A percentile compares a stretch with the other conserved stretches of the same genome.
Evolutionary conservation across 495 filamentous ascomycete genomes (phyloP).

Genomic region (Pyrenopolyporus hunteri): DNA sequence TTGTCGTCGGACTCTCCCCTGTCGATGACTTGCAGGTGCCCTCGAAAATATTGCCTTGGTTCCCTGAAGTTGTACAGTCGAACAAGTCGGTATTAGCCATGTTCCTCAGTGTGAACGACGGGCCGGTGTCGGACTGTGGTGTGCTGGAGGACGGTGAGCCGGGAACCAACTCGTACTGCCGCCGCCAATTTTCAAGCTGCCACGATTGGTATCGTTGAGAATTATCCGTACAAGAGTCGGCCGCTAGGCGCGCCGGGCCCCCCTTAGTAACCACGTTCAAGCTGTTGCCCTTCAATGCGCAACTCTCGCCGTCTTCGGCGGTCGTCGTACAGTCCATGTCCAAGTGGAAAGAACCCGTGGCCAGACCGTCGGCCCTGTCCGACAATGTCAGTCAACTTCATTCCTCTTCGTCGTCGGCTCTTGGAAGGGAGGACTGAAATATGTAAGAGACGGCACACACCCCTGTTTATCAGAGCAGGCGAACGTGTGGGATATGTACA

Average conservation of each 20-base stretch:
- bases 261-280: conserved; percentile 35
- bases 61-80: conserved; percentile 36
- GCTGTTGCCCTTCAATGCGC: conserved; percentile 34
- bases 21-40: conserved; percentile 29
- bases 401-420: neutral
- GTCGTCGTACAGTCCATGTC: conserved; percentile 42
- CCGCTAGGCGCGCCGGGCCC: conserved; percentile 4
- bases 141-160: conserved; percentile 24
- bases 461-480: conserved; percentile 45
- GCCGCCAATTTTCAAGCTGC: conserved; percentile 45
- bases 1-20: conserved; percentile 11
- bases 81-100: conserved; percentile 40
- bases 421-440: neutral
- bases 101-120: conserved; percentile 44
- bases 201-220: conserved; percentile 45
- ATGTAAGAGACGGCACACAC: conserved; percentile 28
- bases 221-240: conserved; percentile 37
- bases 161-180: conserved; percentile 39
- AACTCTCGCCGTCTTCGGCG: conserved; percentile 32
- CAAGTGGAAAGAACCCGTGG: conserved; percentile 42
- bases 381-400: neutral
- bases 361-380: conserved; percentile 41
- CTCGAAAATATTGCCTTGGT: conserved; percentile 32
- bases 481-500: conserved; percentile 49
- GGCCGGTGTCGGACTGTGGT: conserved; percentile 41